A percentile compares a stretch with the other conserved stretches of the same genome.
phyloP scores from a whole-genome alignment of 768 basidiomycete genomes.

The Tubosaeta sp. region DNA sequence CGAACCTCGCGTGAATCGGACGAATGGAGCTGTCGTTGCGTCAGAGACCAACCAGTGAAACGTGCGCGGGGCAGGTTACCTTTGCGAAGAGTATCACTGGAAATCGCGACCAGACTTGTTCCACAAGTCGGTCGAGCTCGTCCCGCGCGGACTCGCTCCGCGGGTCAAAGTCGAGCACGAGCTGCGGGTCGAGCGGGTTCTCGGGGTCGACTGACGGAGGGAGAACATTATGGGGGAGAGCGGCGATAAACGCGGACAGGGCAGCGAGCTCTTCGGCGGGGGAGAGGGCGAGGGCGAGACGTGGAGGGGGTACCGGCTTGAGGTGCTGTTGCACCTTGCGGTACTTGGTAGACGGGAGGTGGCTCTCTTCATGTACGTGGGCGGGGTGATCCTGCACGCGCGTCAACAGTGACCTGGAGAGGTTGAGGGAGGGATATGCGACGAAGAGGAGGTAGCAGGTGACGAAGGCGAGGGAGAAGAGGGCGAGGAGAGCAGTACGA shows the following conservation, averaged over 20 bases:
- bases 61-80: conserved; percentile 35
- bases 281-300: conserved; percentile 45
- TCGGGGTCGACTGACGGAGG: conserved; percentile 61
- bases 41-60: neutral
- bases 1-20: conserved; percentile 66
- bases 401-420: conserved; percentile 34
- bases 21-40: conserved; percentile 49
- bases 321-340: conserved; percentile 6
- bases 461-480: conserved; percentile 47
- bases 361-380: conserved; percentile 3
- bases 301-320: conserved; percentile 12
- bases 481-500: conserved; percentile 50
- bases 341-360: conserved; percentile 18
- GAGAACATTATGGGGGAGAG: conserved; percentile 71
- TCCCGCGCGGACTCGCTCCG: conserved; percentile 54
- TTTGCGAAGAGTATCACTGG: conserved; percentile 76
- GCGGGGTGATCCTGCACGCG: conserved; percentile 11
- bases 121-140: conserved; percentile 56
- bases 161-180: conserved; percentile 81
- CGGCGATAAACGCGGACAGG: conserved; percentile 66
- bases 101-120: conserved; percentile 66
- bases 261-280: conserved; percentile 67
- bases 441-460: conserved; percentile 55
- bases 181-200: conserved; percentile 68
- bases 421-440: conserved; percentile 38